Evolutionary conservation across 2,329 filamentous ascomycete species (phyloP).

Genomic region (Lecanicillium sp.): DNA sequence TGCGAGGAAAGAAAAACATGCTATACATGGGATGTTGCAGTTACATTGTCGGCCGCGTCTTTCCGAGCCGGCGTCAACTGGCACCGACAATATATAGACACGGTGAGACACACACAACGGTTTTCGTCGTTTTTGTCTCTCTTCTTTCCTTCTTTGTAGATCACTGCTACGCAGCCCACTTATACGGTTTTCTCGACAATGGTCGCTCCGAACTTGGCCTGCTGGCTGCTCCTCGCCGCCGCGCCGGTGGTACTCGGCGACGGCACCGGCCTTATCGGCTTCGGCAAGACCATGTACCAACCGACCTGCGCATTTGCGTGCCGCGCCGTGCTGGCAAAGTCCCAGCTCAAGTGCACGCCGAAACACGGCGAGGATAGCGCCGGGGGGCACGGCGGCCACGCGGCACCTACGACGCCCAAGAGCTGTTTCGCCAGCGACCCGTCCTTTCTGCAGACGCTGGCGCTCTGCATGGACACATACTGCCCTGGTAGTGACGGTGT

Average conservation of each 20-base stretch:
- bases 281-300: conserved; percentile 30
- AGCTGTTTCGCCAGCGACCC: conserved; percentile 25
- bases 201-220: neutral
- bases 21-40: neutral
- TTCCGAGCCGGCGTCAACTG: no score
- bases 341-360: conserved; percentile 27
- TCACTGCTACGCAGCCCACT: no score
- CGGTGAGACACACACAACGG: no score
- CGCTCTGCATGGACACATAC: conserved; percentile 29
- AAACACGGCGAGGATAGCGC: conserved; percentile 17
- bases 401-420: conserved; percentile 19
- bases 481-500: conserved; percentile 22
- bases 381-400: conserved; percentile 22
- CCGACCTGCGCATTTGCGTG: conserved; percentile 32
- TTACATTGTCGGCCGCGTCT: no score
- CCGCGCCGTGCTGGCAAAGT: conserved; percentile 23
- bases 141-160: no score
- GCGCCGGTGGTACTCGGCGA: conserved; percentile 12
- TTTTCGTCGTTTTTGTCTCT: no score
- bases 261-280: conserved; percentile 28
- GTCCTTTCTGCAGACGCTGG: conserved; percentile 28
- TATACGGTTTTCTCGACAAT: neutral
- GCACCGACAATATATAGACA: no score
- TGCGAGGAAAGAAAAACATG: no score
- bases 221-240: neutral